phyloP scores from a whole-genome alignment of 2,329 filamentous ascomycete species.

The Grosmannia serpens region DNA sequence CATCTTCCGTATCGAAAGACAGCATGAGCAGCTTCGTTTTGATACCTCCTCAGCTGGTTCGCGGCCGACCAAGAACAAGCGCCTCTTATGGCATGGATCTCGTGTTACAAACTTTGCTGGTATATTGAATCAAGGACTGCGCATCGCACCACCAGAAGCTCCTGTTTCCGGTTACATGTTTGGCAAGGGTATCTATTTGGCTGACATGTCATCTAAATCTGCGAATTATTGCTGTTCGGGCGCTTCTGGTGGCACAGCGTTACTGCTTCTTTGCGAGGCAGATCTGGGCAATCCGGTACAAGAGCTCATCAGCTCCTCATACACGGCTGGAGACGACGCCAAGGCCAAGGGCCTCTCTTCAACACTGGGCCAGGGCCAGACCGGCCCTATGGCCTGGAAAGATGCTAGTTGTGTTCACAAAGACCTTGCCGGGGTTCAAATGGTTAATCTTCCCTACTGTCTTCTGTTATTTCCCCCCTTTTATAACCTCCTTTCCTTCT shows the following conservation, averaged over 20 bases:
- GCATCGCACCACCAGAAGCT: conserved; percentile 80
- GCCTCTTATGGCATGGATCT: conserved; percentile 81
- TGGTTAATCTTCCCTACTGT: conserved; percentile 39
- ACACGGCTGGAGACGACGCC: conserved; percentile 52
- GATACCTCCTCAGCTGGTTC: conserved; percentile 39
- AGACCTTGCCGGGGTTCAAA: conserved; percentile 54
- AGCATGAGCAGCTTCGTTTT: conserved; percentile 62
- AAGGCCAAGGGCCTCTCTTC: conserved; percentile 47
- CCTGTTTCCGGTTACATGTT: conserved; percentile 79
- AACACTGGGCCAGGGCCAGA: conserved; percentile 59
- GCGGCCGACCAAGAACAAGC: conserved; percentile 36
- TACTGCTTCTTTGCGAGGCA: conserved; percentile 75
- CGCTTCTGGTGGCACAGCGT: conserved; percentile 54
- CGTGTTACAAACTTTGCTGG: conserved; percentile 76
- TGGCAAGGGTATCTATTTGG: conserved; percentile 80
- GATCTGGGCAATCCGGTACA: conserved; percentile 69
- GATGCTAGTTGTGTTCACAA: conserved; percentile 58
- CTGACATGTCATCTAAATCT: conserved; percentile 75
- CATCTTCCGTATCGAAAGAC: conserved; percentile 73
- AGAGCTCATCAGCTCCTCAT: conserved; percentile 45
- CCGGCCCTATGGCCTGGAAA: conserved; percentile 59
- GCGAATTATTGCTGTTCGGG: conserved; percentile 60
- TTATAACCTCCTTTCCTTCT: neutral
- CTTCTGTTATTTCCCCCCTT: neutral
- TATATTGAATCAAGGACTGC: conserved; percentile 75